Evolutionary conservation across 140 eudicot species (phyloP), one percentile per base, ranked within the genome.

Genomic region (Bidens hawaiensis): DNA sequence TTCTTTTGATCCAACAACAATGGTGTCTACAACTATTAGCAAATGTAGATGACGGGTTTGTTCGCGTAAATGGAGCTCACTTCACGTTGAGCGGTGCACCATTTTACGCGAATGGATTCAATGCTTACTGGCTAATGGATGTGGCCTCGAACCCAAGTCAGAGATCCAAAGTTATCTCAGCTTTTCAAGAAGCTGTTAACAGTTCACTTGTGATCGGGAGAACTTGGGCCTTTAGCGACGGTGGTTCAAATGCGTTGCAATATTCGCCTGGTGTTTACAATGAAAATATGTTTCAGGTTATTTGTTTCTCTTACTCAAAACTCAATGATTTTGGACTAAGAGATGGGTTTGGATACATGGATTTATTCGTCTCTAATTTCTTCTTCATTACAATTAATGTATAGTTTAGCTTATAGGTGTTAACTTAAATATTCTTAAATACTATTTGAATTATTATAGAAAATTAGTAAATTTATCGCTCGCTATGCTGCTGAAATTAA

Each of bases 211-310:
- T 65, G 6, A 51, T 87, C 56, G 78, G 80, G 4, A 81, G 95
- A 68, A 78, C 91, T 38, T 83, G 88, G 95, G 95, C 93, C 25
- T 87, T 83, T 65, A 76, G 86, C 24, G 95, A 87, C 58, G 93
- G 84, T 22, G 88, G 80, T 19, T 26, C 33, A 8, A 58, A 65
- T 6, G 76, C 93, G 31, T 67, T 87, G 30, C 96, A 83, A 65
- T 42, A 5, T 27, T 83, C 96, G 21, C 96, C 96, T 36, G 94
- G 93, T 26, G 68, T 73, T 16, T 87, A 87, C 53, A 83, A 87
- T 74, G 89, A 87, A 68, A 75, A 42, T 11, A 76, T 71, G 85
- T 87, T 83, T 75, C 78, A 78, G 84, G 95, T 86, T 47, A 48
- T 51, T 47, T 11, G 50, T n/a, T 17, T 62, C 11, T 15, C 0